Base-by-base conservation (phyloP, 1,284 basidiomycete species). In the Fomitopsis palustris region DNA sequence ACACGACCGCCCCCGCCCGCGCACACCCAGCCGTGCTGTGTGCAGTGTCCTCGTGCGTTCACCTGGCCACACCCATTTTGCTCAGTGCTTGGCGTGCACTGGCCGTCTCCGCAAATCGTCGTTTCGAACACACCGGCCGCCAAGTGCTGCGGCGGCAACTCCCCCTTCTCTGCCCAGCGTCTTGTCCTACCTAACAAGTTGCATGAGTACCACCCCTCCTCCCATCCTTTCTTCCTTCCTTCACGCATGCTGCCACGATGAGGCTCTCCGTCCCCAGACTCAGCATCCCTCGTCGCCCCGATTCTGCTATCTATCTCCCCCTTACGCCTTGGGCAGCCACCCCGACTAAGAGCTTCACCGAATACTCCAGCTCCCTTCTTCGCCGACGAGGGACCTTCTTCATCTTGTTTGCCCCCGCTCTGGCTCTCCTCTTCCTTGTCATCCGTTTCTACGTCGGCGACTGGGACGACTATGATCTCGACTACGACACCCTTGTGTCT, bases 141-240 rank as follows among this genome's bases (percentile, higher is more conserved):
- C 45, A 29, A 47, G 45, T 47, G 45, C 45, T 47, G 45, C 45
- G 45, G 45, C 45, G 45, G 45, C 45, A 47, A 21, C 45, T 47
- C 3, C 23, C 42, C 14, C 21, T 25, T 25, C 19, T 16, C 25
- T 29, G 45, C 45, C 45, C 45, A 47, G 45, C 45, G 45, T 47
- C 45, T 47, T 29, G 45, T 47, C 45, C 23, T 12, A 27, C 25
- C 25, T 17, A 27, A 47, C 45, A 47, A 47, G 45, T 47, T 47
- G 45, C 45, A 47, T 47, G 45, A 27, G 35, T 37, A 37, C 35
- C 27, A 23, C 16, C 45, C 12, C 21, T 27, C 2, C 6, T 21
- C 31, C 49, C 49, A 19, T 23, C 16, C n/a, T 19, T 25, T 17
- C 17, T 7, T 35, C 33, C 49, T n/a, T 37, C 21, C 29, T 27